A percentile compares a stretch with the other conserved stretches of the same genome.
Conservation (phyloP, 345 rosid genomes). For the Salix arbutifolia region DNA sequence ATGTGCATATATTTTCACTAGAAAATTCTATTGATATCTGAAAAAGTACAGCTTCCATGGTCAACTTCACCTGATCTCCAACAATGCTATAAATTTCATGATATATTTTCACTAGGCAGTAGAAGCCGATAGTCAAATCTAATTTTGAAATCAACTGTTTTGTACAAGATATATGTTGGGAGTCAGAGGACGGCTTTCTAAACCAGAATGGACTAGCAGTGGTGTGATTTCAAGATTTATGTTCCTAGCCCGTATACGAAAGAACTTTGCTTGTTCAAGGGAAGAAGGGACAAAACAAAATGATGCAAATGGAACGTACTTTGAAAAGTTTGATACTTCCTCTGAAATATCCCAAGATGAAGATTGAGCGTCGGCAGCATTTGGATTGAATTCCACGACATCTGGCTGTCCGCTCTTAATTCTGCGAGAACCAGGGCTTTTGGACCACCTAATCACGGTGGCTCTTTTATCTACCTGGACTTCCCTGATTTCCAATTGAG, state of each 20-base stretch:
- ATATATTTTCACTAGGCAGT: background rate
- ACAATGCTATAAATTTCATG: background rate
- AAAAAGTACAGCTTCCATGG: background rate
- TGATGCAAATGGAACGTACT: constrained; percentile 34
- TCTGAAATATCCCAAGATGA: constrained; percentile 61
- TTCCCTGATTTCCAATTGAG: constrained; percentile 66
- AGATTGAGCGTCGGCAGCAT: constrained; percentile 26
- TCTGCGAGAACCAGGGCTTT: constrained; percentile 39
- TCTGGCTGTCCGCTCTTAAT: constrained; percentile 42
- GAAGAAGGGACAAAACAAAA: background rate
- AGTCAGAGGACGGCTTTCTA: background rate
- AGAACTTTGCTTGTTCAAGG: background rate
- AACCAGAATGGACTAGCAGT: background rate
- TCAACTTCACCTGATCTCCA: background rate
- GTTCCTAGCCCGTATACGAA: background rate
- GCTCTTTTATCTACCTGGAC: constrained; percentile 74
- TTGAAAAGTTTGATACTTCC: constrained; percentile 51
- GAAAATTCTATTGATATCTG: background rate
- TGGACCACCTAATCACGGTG: constrained; percentile 50
- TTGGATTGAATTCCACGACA: constrained; percentile 32
- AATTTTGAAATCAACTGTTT: background rate
- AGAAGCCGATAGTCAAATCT: no score
- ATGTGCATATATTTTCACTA: background rate
- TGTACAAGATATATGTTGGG: background rate
- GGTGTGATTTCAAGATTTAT: background rate